These are phyloP conservation scores for Acanthamoeba royreba DNA, from an alignment of 208 protist species.

Conservation along the genomic window DNA sequence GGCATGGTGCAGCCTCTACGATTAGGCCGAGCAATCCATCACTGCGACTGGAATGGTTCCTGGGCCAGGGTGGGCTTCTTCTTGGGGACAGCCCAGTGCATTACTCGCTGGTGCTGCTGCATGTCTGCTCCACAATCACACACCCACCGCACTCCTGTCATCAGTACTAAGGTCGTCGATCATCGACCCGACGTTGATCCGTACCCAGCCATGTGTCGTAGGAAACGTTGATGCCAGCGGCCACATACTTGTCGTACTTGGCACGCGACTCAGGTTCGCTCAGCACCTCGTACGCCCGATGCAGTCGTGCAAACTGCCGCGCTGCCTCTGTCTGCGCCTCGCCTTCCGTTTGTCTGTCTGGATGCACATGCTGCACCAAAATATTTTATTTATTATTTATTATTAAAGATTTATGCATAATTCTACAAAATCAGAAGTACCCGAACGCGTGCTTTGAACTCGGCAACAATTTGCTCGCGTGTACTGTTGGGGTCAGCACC, in stretches of 20 bases:
- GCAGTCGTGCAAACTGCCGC: not conserved
- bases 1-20: too few species aligned
- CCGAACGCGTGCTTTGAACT: not conserved
- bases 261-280: not conserved
- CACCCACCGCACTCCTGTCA: too few species aligned
- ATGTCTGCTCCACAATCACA: too few species aligned
- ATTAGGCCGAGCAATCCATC: not conserved
- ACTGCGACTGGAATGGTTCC: not conserved
- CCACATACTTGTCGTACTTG: constrained; percentile 21
- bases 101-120: constrained; percentile 1
- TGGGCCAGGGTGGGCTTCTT: constrained; percentile 17
- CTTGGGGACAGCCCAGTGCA: constrained; percentile 25
- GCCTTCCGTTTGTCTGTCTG: not conserved
- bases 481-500: not conserved
- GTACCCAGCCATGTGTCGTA: constrained; percentile 11
- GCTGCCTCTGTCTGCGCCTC: not conserved
- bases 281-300: constrained; percentile 15
- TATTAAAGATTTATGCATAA: not conserved
- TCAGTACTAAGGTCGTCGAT: too few species aligned
- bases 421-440: not conserved
- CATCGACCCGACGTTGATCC: too few species aligned
- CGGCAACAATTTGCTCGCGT: not conserved
- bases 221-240: not conserved
- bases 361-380: not conserved
- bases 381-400: not conserved